phyloP scores from a whole-genome alignment of 805 yeast genomes.

The Cyberlindnera saturnus region DNA sequence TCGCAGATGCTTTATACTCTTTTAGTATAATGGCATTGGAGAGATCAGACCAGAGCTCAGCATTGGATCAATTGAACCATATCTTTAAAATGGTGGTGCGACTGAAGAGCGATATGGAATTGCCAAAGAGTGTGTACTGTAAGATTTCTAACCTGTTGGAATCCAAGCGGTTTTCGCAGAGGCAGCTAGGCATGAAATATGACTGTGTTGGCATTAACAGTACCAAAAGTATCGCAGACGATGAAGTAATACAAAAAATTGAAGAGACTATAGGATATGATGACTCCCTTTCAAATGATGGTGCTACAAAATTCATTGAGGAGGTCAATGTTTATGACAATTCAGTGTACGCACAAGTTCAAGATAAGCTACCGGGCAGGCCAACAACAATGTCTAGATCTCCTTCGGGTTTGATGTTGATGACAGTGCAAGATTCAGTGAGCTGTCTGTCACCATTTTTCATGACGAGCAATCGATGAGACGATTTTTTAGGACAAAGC shows the following conservation, averaged over 20 bases:
- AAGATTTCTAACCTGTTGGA: conserved; percentile 14
- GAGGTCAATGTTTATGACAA: neutral
- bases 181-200: neutral
- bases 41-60: conserved; percentile 8
- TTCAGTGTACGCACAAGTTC: no score
- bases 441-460: conserved; percentile 1
- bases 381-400: neutral
- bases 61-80: conserved; percentile 14
- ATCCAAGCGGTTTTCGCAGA: conserved; percentile 11
- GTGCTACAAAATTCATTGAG: neutral
- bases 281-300: neutral
- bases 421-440: neutral
- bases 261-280: neutral
- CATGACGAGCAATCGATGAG: neutral
- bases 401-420: neutral
- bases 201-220: no score
- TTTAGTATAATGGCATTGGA: conserved; percentile 13
- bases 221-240: neutral
- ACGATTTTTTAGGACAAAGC: no score
- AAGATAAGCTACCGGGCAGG: neutral
- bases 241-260: neutral
- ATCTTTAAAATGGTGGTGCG: conserved; percentile 16
- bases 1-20: conserved; percentile 20
- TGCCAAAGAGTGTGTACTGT: conserved; percentile 11
- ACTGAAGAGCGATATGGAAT: conserved; percentile 17